Evolutionary conservation across 371 early-diverging fungal genomes (phyloP).

Genomic region (Amoeboaphelidium protococcarum): DNA sequence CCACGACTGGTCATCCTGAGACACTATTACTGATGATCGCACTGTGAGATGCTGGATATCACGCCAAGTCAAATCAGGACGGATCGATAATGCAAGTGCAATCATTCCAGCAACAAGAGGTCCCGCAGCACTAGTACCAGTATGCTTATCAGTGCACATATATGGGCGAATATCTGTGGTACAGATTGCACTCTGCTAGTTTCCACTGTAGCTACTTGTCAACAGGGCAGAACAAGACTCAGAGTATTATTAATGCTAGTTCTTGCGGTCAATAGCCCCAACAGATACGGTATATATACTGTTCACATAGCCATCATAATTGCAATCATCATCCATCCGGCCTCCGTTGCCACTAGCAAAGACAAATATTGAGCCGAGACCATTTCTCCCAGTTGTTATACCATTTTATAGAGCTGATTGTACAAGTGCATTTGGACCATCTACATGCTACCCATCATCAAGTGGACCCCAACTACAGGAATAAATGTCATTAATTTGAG

Average conservation of each 20-base stretch:
- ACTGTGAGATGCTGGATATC: constrained; percentile 1
- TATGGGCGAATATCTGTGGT: not conserved
- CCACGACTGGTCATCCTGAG: not conserved
- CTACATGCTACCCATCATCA: constrained; percentile 1
- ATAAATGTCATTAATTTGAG: constrained; percentile 6
- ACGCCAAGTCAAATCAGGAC: constrained; percentile 1
- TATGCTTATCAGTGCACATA: constrained; percentile 1
- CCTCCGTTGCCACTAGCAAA: constrained; percentile 2
- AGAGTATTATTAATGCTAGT: not conserved
- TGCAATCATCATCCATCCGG: not conserved
- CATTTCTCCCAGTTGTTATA: constrained; percentile 1
- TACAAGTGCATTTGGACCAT: constrained; percentile 1
- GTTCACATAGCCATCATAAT: constrained; percentile 1
- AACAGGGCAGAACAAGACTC: constrained; percentile 1
- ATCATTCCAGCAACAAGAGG: constrained; percentile 29
- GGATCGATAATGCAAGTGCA: constrained; percentile 31
- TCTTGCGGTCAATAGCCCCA: not conserved
- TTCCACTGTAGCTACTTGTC: not conserved
- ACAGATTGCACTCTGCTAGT: not conserved
- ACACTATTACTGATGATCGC: not conserved
- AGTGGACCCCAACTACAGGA: constrained; percentile 24
- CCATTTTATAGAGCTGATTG: not conserved
- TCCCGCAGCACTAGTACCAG: constrained; percentile 1
- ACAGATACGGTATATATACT: not conserved
- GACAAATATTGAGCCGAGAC: constrained; percentile 2